Evolutionary conservation across 805 yeast species (phyloP).

Genomic region (Myxozyma monticola): DNA sequence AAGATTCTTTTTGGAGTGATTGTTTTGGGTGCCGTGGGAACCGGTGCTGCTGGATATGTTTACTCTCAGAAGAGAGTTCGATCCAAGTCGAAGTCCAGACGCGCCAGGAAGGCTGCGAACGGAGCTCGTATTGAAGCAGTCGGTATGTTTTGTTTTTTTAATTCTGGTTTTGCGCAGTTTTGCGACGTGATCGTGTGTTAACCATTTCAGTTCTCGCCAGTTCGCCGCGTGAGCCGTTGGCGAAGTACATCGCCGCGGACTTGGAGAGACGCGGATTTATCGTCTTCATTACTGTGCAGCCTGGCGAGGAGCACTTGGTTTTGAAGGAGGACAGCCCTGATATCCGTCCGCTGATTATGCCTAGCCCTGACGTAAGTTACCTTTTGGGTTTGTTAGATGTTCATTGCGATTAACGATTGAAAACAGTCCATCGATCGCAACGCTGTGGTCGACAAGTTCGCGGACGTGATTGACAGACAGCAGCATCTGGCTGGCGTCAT

Average conservation of each 20-base stretch:
- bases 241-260: constrained; percentile 68
- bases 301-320: constrained; percentile 55
- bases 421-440: constrained; percentile 24
- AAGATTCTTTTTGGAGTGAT: constrained; percentile 20
- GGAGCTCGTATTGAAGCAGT: constrained; percentile 79
- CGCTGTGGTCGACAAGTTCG: constrained; percentile 27
- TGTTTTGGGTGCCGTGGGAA: constrained; percentile 21
- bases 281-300: constrained; percentile 70
- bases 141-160: constrained; percentile 14
- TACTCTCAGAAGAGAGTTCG: constrained; percentile 1
- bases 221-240: constrained; percentile 71
- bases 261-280: constrained; percentile 78
- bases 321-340: constrained; percentile 61
- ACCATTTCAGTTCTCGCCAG: constrained; percentile 56
- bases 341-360: constrained; percentile 61
- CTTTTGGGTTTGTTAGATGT: neutral
- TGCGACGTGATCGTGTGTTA: neutral
- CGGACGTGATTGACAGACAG: constrained; percentile 31
- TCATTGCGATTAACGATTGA: neutral
- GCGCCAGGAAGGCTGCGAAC: constrained; percentile 54
- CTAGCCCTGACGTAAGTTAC: constrained; percentile 23
- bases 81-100: constrained; percentile 41
- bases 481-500: constrained; percentile 65
- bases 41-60: constrained; percentile 14
- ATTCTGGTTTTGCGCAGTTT: neutral